A percentile compares a stretch with the other conserved stretches of the same genome.
Evolutionary conservation across 2,329 filamentous ascomycete species (phyloP).

Genomic region (Lachnellula arida): DNA sequence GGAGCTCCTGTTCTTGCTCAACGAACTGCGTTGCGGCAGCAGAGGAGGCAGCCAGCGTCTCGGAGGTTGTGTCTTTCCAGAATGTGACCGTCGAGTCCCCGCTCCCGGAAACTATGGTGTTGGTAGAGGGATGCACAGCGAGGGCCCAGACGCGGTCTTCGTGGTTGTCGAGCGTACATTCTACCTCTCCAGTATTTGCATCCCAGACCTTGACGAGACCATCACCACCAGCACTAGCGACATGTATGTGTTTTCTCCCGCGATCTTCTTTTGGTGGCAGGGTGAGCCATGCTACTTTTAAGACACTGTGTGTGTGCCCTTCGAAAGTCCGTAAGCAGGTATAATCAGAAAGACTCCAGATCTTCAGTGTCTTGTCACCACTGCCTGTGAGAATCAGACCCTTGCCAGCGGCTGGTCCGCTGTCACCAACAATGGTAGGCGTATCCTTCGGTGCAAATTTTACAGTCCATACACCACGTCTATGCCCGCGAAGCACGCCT

Average conservation of each 20-base stretch:
- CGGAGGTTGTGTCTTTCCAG: slow-evolving; percentile 86
- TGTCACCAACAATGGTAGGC: slow-evolving; percentile 67
- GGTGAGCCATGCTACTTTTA: slow-evolving; percentile 87
- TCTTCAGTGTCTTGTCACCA: slow-evolving; percentile 91
- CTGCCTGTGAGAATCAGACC: slow-evolving; percentile 86
- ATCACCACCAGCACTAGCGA: slow-evolving; percentile 87
- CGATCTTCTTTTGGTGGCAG: slow-evolving; percentile 44
- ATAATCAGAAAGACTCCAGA: slow-evolving; percentile 92
- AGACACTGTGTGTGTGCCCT: slow-evolving; percentile 89
- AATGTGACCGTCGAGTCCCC: slow-evolving; percentile 92
- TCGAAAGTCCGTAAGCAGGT: slow-evolving; percentile 91
- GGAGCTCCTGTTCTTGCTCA: slow-evolving; percentile 89
- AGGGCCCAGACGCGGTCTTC: slow-evolving; percentile 94
- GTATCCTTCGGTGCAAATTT: slow-evolving; percentile 79
- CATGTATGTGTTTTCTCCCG: slow-evolving; percentile 58
- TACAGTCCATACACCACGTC: slow-evolving; percentile 93
- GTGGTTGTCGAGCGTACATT: slow-evolving; percentile 92
- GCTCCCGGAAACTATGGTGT: slow-evolving; percentile 82
- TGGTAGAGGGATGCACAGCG: slow-evolving; percentile 61
- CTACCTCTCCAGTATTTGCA: slow-evolving; percentile 74
- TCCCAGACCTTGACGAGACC: slow-evolving; percentile 97
- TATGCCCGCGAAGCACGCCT: slow-evolving; percentile 87
- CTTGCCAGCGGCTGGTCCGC: slow-evolving; percentile 67
- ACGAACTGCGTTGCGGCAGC: slow-evolving; percentile 73
- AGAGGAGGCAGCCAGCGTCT: slow-evolving; percentile 70